Evolutionary conservation across 495 filamentous ascomycete species (phyloP).

Genomic region (Penicillium flavigenum): DNA sequence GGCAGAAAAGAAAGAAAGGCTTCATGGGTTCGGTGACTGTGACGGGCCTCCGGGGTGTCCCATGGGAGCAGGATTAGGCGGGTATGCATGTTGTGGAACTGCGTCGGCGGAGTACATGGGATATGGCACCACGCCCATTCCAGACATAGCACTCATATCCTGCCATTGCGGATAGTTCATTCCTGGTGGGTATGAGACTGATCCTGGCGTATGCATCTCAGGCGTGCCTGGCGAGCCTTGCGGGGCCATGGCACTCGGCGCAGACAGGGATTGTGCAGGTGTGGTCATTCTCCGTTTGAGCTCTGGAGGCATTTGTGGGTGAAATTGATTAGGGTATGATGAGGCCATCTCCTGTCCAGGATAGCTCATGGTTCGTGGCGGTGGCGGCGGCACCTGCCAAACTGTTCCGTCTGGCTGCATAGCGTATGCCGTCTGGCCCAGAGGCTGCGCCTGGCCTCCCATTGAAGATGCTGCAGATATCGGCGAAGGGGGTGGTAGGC

Average conservation of each 20-base stretch:
- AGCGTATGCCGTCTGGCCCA: conserved; percentile 33
- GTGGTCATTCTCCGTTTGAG: conserved; percentile 48
- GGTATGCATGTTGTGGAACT: conserved; percentile 32
- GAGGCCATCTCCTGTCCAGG: conserved; percentile 38
- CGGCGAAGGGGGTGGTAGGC: conserved; percentile 30
- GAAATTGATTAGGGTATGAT: conserved; percentile 32
- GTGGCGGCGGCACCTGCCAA: conserved; percentile 40
- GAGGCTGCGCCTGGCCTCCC: conserved; percentile 34
- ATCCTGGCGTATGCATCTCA: conserved; percentile 33
- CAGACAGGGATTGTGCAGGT: conserved; percentile 34
- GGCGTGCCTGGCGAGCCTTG: conserved; percentile 33
- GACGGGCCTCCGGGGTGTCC: conserved; percentile 35
- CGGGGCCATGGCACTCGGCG: conserved; percentile 17
- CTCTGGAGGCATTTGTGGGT: conserved; percentile 39
- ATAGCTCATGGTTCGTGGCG: conserved; percentile 41
- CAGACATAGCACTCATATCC: conserved; percentile 37
- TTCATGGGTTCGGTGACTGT: conserved; percentile 21
- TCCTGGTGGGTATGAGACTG: conserved; percentile 37
- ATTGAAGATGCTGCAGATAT: conserved; percentile 39
- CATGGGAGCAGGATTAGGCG: conserved; percentile 35
- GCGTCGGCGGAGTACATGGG: conserved; percentile 39
- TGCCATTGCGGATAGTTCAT: conserved; percentile 43
- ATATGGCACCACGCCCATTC: conserved; percentile 40
- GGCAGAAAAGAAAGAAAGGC: not conserved
- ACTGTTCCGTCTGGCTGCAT: conserved; percentile 43